Evolutionary conservation across 768 basidiomycete genomes (phyloP).

Genomic region (Agaricus bisporus): DNA sequence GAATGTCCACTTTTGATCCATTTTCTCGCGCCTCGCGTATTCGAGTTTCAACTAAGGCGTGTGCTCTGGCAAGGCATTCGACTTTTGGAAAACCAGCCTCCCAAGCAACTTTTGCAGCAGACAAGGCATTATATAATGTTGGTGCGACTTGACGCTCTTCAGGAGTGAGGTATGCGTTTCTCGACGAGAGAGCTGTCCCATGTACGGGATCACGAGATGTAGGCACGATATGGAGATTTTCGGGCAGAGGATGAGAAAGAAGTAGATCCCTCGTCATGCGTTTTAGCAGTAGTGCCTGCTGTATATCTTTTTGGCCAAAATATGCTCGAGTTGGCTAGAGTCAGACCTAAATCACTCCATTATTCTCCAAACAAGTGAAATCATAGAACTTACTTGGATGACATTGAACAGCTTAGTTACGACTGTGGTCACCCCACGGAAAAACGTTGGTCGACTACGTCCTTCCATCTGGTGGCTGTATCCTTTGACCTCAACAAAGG

Average conservation of each 20-base stretch:
- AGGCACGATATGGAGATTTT: constrained; percentile 80
- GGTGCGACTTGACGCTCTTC: constrained; percentile 63
- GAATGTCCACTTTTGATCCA: constrained; percentile 43
- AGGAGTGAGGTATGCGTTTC: constrained; percentile 75
- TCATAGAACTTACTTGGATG: constrained; percentile 57
- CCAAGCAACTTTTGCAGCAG: constrained; percentile 53
- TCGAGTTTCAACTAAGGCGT: constrained; percentile 29
- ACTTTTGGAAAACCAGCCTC: constrained; percentile 39
- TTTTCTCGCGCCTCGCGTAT: constrained; percentile 23
- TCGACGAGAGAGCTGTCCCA: constrained; percentile 82
- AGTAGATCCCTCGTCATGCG: constrained; percentile 76
- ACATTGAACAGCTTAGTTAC: constrained; percentile 94
- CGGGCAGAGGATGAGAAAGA: constrained; percentile 65
- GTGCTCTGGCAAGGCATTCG: constrained; percentile 41
- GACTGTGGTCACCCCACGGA: constrained; percentile 92
- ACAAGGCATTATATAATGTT: constrained; percentile 64
- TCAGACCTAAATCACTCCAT: background rate
- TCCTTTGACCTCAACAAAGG: constrained; percentile 90
- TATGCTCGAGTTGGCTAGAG: constrained; percentile 86
- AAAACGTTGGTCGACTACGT: constrained; percentile 79
- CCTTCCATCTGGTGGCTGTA: constrained; percentile 95
- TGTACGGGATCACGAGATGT: constrained; percentile 65
- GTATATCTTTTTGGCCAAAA: constrained; percentile 98
- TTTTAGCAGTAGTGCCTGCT: constrained; percentile 85
- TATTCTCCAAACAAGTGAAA: no score